Percentiles rank a stretch among this genome's conserved stretches.
These are phyloP conservation scores for Aurantiochytrium sp. DNA, from an alignment of 108 stramenopile species.

Conservation along the genomic window DNA sequence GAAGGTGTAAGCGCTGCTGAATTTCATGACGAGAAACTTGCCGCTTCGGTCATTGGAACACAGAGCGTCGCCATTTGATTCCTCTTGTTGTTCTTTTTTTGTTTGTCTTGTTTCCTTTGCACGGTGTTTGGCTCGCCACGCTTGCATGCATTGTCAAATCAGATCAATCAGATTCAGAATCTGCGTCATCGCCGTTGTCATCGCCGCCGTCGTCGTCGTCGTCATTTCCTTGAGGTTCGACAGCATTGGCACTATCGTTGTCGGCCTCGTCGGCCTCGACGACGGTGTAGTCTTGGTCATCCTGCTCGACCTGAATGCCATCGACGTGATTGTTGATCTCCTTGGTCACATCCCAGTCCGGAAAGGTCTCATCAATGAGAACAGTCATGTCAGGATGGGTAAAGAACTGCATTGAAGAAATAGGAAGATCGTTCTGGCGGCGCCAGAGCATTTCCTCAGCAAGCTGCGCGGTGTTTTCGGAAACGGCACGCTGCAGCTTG, in stretches of 20 bases:
- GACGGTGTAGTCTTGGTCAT: background rate
- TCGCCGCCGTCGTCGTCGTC: background rate
- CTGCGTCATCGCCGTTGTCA: background rate
- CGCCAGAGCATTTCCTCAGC: slow-evolving; percentile 7
- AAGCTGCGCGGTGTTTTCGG: background rate
- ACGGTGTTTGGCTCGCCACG: too few species aligned
- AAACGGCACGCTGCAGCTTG: background rate
- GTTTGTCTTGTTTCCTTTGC: too few species aligned
- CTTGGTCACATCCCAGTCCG: slow-evolving; percentile 12
- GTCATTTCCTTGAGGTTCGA: background rate
- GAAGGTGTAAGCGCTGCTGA: background rate
- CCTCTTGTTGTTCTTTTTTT: too few species aligned
- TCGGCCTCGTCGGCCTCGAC: background rate
- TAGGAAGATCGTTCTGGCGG: background rate
- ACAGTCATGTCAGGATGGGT: background rate
- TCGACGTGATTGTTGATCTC: background rate
- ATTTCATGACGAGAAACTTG: too few species aligned
- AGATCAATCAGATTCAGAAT: background rate
- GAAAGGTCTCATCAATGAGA: background rate
- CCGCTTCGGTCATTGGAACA: too few species aligned
- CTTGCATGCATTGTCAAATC: background rate
- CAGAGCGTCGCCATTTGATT: too few species aligned
- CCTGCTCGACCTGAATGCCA: slow-evolving; percentile 5
- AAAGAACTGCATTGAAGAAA: background rate
- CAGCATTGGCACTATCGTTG: background rate